Percentiles rank a stretch among this genome's conserved stretches.
Conservation (phyloP, 208 protist genomes). For the Wallacemonas sp. region DNA sequence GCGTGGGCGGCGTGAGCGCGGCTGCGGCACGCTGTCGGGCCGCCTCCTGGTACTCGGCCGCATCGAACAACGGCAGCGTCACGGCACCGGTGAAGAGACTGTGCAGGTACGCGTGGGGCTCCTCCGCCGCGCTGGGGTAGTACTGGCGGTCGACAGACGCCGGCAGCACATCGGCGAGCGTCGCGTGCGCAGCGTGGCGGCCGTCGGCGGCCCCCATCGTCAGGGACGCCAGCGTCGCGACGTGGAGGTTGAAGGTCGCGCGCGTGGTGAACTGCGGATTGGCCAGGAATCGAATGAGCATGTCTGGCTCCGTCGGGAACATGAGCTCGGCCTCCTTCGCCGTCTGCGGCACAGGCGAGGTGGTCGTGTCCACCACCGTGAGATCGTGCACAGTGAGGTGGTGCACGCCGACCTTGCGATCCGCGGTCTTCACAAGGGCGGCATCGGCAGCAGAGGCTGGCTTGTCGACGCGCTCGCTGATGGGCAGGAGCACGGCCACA, state of each 20-base stretch:
- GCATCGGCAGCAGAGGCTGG: neutral
- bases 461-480: slow-evolving; percentile 19
- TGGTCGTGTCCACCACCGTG: slow-evolving; percentile 18
- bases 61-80: slow-evolving; percentile 22
- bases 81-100: slow-evolving; percentile 28
- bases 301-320: slow-evolving; percentile 36
- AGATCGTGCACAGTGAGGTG: slow-evolving; percentile 42
- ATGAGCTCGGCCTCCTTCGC: slow-evolving; percentile 23
- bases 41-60: slow-evolving; percentile 5
- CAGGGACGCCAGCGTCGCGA: neutral
- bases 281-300: slow-evolving; percentile 45
- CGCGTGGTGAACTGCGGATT: slow-evolving; percentile 19
- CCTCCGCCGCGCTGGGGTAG: slow-evolving; percentile 27
- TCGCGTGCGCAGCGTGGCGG: neutral
- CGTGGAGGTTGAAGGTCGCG: slow-evolving; percentile 1
- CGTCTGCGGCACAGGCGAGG: slow-evolving; percentile 21
- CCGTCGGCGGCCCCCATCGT: neutral
- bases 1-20: neutral
- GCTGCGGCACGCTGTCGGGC: neutral
- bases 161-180: neutral
- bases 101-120: slow-evolving; percentile 34
- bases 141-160: slow-evolving; percentile 30
- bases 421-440: slow-evolving; percentile 15
- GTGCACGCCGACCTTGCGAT: slow-evolving; percentile 32
- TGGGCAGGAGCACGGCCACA: slow-evolving; percentile 29